Evolutionary conservation across 1,284 basidiomycete genomes (phyloP), one percentile per base, ranked within the genome.

Genomic region (Sutorius eximius): DNA sequence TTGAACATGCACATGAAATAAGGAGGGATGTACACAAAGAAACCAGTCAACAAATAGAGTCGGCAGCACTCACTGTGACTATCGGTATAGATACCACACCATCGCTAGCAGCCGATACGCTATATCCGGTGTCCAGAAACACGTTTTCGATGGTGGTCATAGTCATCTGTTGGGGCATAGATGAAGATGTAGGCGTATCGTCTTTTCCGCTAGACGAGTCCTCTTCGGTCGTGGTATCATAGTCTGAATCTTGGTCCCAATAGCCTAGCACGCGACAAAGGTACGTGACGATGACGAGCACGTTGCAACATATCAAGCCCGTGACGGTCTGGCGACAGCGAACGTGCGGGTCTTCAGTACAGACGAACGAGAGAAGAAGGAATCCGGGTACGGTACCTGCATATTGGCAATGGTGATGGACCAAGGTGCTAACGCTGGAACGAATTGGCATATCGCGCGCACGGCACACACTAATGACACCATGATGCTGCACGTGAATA

Each of bases 271-370:
- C 27, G 9, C 58, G 54, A 32, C 68, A 64, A 18, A 69, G 32
- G 32, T 60, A 59, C 2, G 63, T 69, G 41, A 38, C 53, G 18
- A 62, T 47, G 33, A 66, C 55, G 27, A 66, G 45, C 3, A 58
- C 7, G n/a, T 65, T 64, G 42, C 60, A 65, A 9, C 46, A 44
- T 7, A 65, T 38, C 24, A 61, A 40, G n/a, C 52, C 58, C 12
- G 40, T 24, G 2, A 51, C 53, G 27, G 57, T 20, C 66, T 69
- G 40, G 50, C 2, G 6, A 40, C n/a, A n/a, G 18, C 36, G n/a
- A 36, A 10, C 18, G 24, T 29, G 3, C 16, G 12, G 11, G 10
- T 50, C 8, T 45, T 57, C 13, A 56, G 49, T 40, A 18, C 7
- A 10, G 34, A 13, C 22, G 37, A n/a, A n/a, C 5, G n/a, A 22